phyloP scores from a whole-genome alignment of 78 protist genomes.

The Dictyostelium purpureum region DNA sequence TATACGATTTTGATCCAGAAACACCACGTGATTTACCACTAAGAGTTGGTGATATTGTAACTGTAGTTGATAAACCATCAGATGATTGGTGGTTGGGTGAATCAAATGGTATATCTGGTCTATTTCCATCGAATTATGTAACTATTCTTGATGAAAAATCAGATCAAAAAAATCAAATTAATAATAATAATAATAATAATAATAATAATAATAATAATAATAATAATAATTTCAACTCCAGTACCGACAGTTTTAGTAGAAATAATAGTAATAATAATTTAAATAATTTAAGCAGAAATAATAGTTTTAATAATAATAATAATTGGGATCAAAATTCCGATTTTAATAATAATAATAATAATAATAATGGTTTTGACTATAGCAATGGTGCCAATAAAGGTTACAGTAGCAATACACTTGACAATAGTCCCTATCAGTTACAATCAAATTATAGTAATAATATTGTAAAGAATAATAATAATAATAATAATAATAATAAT shows the following conservation, averaged over 20 bases:
- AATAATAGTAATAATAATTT: background rate
- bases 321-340: background rate
- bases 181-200: background rate
- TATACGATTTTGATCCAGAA: conserved; percentile 48
- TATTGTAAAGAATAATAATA: background rate
- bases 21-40: conserved; percentile 18
- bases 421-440: background rate
- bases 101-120: conserved; percentile 59
- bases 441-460: conserved; percentile 24
- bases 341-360: conserved; percentile 21
- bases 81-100: conserved; percentile 87
- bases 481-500: background rate
- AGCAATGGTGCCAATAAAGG: no score
- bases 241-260: background rate
- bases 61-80: conserved; percentile 58
- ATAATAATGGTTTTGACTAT: background rate
- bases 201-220: conserved; percentile 12
- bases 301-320: conserved; percentile 13
- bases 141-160: background rate
- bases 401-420: no score
- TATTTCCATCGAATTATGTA: conserved; percentile 48
- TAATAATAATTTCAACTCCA: background rate
- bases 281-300: background rate
- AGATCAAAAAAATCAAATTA: background rate
- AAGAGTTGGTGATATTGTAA: conserved; percentile 34